Evolutionary conservation across 2,329 filamentous ascomycete genomes (phyloP), one percentile per base, ranked within the genome.

Genomic region (Phyllachora maydis): DNA sequence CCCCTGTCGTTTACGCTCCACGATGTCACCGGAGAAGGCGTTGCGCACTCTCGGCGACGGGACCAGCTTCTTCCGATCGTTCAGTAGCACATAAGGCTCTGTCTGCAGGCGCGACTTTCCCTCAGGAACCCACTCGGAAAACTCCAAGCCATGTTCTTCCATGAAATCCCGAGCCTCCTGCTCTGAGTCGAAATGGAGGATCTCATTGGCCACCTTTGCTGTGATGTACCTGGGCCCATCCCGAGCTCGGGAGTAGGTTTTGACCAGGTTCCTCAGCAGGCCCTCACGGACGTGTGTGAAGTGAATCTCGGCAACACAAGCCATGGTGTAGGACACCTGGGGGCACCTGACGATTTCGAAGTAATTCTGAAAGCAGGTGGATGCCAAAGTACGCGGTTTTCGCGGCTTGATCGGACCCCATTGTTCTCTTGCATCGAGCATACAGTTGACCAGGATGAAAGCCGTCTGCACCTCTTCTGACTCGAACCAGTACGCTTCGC

Each of bases 251-350:
- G 59, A 52, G 30, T 69, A 64, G 2, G 60, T 54, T 26, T 48
- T 53, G 23, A 60, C 55, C 12, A 73, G 45, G 10, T 59, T 56
- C 25, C 55, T 54, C 11, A 74, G 39, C 10, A 70, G 59, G 8
- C 57, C 54, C 25, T 64, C 62, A 19, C 69, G 64, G 16, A 73
- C 47, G 17, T 56, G 51, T 19, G 63, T 60, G 28, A 75, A 72
- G 35, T 71, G 65, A n/a, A 68, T 62, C 35, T 74, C 68, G 5
- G 67, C 67, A 29, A 75, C 61, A 33, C 69, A 74, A 9, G 67
- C 69, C 65, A 74, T 71, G 1, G 65, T 71, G 36, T 74, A 75
- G 1, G 69, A 73, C 3, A 71, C 59, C 10, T 50, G 45, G 0
- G 51, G 47, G 19, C 59, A 53, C 32, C 63, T 52, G 14, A 74